phyloP scores from a whole-genome alignment of 768 basidiomycete genomes.

The Leccinum subgranulosum region DNA sequence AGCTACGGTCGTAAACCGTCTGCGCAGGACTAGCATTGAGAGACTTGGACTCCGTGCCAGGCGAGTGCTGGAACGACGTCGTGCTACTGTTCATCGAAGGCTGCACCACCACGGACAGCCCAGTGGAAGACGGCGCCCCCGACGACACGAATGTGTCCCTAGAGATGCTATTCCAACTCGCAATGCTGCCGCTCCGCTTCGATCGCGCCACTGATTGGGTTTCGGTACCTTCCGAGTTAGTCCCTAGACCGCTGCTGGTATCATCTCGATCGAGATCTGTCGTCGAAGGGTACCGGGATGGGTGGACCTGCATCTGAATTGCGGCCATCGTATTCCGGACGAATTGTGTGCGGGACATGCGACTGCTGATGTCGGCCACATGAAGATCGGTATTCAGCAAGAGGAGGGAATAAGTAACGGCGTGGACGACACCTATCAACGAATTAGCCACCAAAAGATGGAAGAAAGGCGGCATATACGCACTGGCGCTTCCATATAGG shows the following conservation, averaged over 20 bases:
- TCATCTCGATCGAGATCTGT: constrained; percentile 70
- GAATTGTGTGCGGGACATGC: constrained; percentile 93
- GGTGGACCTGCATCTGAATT: constrained; percentile 75
- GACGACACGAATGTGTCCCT: constrained; percentile 52
- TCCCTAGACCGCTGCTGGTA: constrained; percentile 52
- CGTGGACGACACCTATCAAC: constrained; percentile 82
- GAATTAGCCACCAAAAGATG: constrained; percentile 1
- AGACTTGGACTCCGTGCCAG: constrained; percentile 38
- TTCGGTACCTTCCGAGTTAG: constrained; percentile 58
- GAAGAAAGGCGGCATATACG: constrained; percentile 27
- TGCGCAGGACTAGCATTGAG: constrained; percentile 33
- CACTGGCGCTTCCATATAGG: constrained; percentile 83
- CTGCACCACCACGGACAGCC: constrained; percentile 31
- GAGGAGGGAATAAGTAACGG: constrained; percentile 87
- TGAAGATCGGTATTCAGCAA: constrained; percentile 97
- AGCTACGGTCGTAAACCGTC: constrained; percentile 57
- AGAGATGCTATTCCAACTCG: constrained; percentile 80
- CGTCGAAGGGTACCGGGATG: constrained; percentile 50
- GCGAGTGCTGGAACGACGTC: constrained; percentile 58
- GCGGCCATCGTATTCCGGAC: constrained; percentile 87
- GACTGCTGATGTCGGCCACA: constrained; percentile 81
- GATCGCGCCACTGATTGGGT: constrained; percentile 44
- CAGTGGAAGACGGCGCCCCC: constrained; percentile 33
- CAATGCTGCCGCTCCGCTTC: constrained; percentile 79
- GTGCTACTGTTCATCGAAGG: constrained; percentile 57